Percentiles rank a stretch among this genome's conserved stretches.
phyloP scores from a whole-genome alignment of 208 protist species.

The Leishmania turanica region DNA sequence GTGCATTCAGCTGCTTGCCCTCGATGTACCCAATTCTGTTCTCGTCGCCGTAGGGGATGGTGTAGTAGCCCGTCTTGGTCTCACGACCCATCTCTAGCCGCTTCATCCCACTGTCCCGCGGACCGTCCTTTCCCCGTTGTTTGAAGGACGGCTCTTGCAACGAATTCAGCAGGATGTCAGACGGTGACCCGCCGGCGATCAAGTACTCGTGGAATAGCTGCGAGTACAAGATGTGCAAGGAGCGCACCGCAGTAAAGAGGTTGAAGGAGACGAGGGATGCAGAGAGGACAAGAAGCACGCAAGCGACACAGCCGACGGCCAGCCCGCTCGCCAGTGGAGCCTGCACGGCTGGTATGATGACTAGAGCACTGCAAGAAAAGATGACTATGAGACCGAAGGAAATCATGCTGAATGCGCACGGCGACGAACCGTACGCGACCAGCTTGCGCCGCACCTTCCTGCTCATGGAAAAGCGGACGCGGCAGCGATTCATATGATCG shows the following conservation, averaged over 20 bases:
- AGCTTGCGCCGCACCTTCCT: constrained; percentile 52
- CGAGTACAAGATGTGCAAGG: constrained; percentile 61
- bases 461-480: constrained; percentile 59
- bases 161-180: constrained; percentile 29
- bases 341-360: constrained; percentile 52
- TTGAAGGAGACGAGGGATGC: constrained; percentile 41
- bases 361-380: constrained; percentile 44
- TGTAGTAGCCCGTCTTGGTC: constrained; percentile 76
- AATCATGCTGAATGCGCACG: constrained; percentile 47
- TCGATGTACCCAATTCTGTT: constrained; percentile 83
- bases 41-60: constrained; percentile 66
- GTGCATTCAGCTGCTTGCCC: constrained; percentile 75
- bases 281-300: constrained; percentile 49
- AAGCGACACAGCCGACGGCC: constrained; percentile 48
- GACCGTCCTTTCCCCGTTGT: constrained; percentile 22
- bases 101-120: constrained; percentile 19
- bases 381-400: constrained; percentile 56
- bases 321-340: constrained; percentile 45
- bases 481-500: constrained; percentile 55
- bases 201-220: constrained; percentile 55
- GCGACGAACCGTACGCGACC: constrained; percentile 43
- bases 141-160: constrained; percentile 22
- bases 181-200: constrained; percentile 35
- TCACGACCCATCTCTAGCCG: constrained; percentile 43
- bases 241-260: constrained; percentile 41